Conservation (phyloP, 306 rosid species). For the Cucurbita moschata region DNA sequence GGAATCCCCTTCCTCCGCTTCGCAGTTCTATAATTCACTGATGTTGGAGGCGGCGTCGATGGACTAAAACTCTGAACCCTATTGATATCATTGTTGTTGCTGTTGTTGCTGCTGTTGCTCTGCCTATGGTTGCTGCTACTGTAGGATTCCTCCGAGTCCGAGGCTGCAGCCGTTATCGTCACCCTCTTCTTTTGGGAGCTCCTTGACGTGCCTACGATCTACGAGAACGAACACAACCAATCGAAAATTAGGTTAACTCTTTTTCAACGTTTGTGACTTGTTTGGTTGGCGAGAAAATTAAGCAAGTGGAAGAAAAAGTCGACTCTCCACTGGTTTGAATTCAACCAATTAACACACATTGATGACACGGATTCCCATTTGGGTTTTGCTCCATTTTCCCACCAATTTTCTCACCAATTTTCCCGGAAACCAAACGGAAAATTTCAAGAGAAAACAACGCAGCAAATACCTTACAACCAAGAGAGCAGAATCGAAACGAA, state of each 20-base stretch:
- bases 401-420: neutral
- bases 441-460: neutral
- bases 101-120: conserved; percentile 19
- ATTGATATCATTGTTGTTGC: neutral
- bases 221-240: neutral
- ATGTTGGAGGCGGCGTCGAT: conserved; percentile 85
- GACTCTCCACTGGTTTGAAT: neutral
- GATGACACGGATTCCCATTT: neutral
- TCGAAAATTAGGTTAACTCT: neutral
- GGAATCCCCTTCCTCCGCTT: conserved; percentile 97
- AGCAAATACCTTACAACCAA: conserved; percentile 92
- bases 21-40: conserved; percentile 59
- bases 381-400: neutral
- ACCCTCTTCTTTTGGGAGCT: conserved; percentile 36
- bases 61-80: conserved; percentile 69
- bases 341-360: conserved; percentile 10
- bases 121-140: conserved; percentile 50
- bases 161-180: conserved; percentile 18
- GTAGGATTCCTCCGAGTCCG: conserved; percentile 87
- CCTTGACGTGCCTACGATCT: conserved; percentile 72
- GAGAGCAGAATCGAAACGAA: conserved; percentile 88
- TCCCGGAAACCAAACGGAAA: conserved; percentile 5
- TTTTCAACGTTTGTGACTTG: neutral
- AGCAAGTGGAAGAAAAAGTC: neutral
- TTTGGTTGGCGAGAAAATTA: neutral